These are phyloP conservation scores for Whalleya microplaca DNA, from an alignment of 2,329 filamentous ascomycete genomes.

Conservation along the genomic window DNA sequence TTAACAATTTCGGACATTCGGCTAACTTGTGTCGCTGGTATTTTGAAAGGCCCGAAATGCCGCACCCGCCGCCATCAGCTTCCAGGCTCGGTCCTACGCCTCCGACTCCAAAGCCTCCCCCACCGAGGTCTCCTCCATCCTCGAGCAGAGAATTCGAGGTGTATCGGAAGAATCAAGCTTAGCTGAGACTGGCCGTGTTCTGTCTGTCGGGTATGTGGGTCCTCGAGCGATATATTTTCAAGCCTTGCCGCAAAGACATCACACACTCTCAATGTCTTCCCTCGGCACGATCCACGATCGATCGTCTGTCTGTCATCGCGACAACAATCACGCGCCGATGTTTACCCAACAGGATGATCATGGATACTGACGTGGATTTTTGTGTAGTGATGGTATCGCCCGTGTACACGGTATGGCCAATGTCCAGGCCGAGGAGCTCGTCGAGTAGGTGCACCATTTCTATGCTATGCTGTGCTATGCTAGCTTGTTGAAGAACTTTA, in stretches of 20 bases:
- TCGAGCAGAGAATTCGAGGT: constrained; percentile 98
- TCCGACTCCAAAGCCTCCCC: constrained; percentile 93
- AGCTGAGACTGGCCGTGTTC: constrained; percentile 97
- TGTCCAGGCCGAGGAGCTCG: constrained; percentile 99
- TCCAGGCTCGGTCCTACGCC: constrained; percentile 85
- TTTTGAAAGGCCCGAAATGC: constrained; percentile 79
- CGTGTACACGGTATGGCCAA: constrained; percentile 99
- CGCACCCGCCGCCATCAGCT: constrained; percentile 76
- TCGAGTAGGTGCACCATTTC: constrained; percentile 75
- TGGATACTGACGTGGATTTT: constrained; percentile 31
- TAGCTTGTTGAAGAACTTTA: constrained; percentile 24
- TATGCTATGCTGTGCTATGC: too few species aligned
- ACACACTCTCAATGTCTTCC: constrained; percentile 15
- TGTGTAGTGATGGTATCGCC: constrained; percentile 95
- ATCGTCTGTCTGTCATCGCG: not conserved
- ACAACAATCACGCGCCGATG: not conserved
- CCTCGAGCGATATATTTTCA: constrained; percentile 34
- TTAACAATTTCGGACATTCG: constrained; percentile 52
- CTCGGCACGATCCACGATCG: constrained; percentile 7
- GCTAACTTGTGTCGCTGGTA: constrained; percentile 52
- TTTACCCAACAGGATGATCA: constrained; percentile 8
- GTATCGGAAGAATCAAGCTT: constrained; percentile 95
- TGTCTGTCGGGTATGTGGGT: constrained; percentile 91
- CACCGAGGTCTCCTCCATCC: constrained; percentile 98
- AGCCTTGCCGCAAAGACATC: constrained; percentile 15